phyloP scores from a whole-genome alignment of 768 basidiomycete genomes.

The Tylopilus vinaceipallidus region DNA sequence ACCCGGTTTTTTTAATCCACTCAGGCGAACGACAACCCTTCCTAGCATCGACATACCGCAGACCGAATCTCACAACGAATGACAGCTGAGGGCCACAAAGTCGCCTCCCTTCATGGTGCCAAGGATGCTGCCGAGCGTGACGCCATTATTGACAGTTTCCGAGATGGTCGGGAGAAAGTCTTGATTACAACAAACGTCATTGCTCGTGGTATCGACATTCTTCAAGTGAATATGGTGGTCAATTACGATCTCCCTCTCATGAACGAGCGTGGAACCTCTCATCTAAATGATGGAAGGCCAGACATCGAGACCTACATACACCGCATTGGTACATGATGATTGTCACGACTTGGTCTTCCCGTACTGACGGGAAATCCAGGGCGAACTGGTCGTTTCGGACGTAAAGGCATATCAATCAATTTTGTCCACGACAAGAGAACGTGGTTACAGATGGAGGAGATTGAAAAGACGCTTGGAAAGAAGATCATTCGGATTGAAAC shows the following conservation, averaged over 20 bases:
- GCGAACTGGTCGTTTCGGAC: conserved; percentile 96
- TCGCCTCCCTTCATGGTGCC: conserved; percentile 92
- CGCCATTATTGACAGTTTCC: conserved; percentile 89
- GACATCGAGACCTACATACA: conserved; percentile 98
- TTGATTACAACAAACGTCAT: conserved; percentile 99
- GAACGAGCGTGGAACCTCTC: conserved; percentile 57
- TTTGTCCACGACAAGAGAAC: conserved; percentile 92
- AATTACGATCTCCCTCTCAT: conserved; percentile 94
- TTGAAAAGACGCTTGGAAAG: conserved; percentile 75
- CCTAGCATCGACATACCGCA: conserved; percentile 86
- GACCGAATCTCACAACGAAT: conserved; percentile 90
- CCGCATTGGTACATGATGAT: conserved; percentile 73
- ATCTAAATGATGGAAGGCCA: conserved; percentile 54
- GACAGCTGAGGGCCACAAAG: conserved; percentile 92
- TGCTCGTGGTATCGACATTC: conserved; percentile 96
- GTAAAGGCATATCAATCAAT: conserved; percentile 95
- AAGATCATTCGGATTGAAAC: conserved; percentile 87
- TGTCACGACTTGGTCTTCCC: background rate
- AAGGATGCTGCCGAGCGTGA: conserved; percentile 92
- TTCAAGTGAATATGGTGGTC: conserved; percentile 99
- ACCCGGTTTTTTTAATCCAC: background rate
- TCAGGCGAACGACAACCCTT: background rate
- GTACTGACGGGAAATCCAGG: conserved; percentile 46
- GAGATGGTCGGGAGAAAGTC: conserved; percentile 94
- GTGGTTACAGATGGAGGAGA: conserved; percentile 86